Base-by-base conservation (phyloP, 495 filamentous ascomycete genomes). In the Aspergillus wentii region DNA sequence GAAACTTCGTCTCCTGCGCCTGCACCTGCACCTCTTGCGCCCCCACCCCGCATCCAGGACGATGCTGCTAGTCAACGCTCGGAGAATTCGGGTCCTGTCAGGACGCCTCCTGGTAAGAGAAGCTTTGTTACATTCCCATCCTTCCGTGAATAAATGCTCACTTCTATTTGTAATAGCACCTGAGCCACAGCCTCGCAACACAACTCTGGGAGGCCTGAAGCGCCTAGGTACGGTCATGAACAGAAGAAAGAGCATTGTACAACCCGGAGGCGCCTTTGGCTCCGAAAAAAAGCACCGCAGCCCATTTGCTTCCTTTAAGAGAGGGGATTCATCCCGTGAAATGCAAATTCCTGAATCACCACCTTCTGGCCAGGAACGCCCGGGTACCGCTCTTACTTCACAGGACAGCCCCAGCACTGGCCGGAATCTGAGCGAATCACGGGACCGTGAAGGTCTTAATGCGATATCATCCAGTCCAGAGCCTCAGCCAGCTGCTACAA, bases 191-290 rank as follows among this genome's bases (percentile, higher is more conserved):
- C 62, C 59, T 17, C 44, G n/a, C 46, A 36, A 61, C 27, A 66
- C 63, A 14, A 71, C 51, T 61, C 69, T 72, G 17, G 62, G 69
- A 14, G 63, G 75, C 3, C 65, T 87, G 9, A 80, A 80, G 49
- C 75, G 84, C 36, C 71, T 91, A 26, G 86, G 86, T 5, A 91
- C 86, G n/a, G 86, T 91, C 57, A 77, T 91, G 50, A 79, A 79
- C 29, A 67, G 83, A 9, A 66, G 83, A 44, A 69, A 69, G 51
- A 71, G 70, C 28, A 49, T 70, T 28, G 64, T 66, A 9, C 44
- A 58, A 22, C 57, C 63, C 15, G 51, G 52, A 11, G 47, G 49
- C 35, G 43, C 42, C 14, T 56, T 62, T 36, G 67, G 70, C 13
- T 50, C 70, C 30, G 74, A 78, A 5, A 78, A 76, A 47, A 72